Conservation (phyloP, 116 monocot genomes). For the Trichopus zeylanicus region DNA sequence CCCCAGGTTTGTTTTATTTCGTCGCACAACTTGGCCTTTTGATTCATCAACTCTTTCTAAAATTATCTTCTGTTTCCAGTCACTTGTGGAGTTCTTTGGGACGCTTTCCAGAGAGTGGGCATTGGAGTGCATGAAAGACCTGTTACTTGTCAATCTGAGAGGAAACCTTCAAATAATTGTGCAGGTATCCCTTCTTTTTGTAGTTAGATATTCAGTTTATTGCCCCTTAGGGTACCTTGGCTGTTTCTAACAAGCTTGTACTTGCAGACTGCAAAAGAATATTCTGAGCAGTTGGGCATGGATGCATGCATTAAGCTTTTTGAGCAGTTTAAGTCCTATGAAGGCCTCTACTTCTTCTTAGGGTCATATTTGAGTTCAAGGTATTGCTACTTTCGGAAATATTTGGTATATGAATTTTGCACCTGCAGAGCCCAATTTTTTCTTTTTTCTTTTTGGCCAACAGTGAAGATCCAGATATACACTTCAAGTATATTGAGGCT, state of each 20-base stretch:
- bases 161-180: constrained; percentile 99
- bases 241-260: constrained; percentile 3
- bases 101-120: constrained; percentile 98
- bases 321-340: constrained; percentile 98
- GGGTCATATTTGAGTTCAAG: constrained; percentile 97
- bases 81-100: constrained; percentile 97
- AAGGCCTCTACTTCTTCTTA: constrained; percentile 98
- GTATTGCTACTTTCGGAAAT: constrained; percentile 21
- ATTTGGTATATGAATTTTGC: not conserved
- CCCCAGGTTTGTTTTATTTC: constrained; percentile 72
- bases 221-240: not conserved
- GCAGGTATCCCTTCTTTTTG: constrained; percentile 43
- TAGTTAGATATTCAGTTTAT: not conserved
- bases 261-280: constrained; percentile 88
- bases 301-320: constrained; percentile 95
- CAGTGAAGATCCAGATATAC: constrained; percentile 99
- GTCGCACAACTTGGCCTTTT: not conserved
- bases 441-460: not conserved
- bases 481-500: constrained; percentile 98
- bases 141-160: constrained; percentile 92
- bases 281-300: constrained; percentile 86
- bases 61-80: constrained; percentile 21
- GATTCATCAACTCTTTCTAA: not conserved
- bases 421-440: not conserved
- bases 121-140: constrained; percentile 98